Base-by-base conservation (phyloP, 2,329 filamentous ascomycete species). In the Beauveria pseudobassiana region DNA sequence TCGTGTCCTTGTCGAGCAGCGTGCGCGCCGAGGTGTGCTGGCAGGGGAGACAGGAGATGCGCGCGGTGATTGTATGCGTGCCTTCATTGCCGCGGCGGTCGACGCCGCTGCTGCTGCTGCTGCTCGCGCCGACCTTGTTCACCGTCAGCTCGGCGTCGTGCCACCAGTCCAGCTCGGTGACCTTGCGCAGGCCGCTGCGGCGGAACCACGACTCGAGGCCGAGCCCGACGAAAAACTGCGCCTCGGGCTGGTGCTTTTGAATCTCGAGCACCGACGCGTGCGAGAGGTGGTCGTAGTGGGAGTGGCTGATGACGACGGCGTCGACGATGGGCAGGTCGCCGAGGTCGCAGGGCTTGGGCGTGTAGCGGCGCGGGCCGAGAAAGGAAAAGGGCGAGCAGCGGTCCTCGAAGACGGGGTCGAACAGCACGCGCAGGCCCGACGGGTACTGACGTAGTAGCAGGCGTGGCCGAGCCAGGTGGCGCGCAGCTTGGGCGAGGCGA, bases 101-200 rank as follows among this genome's bases (percentile, higher is more conserved):
- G 26, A 12, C 28, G 28, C 18, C 43, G 7, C n/a, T 22, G n/a
- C 34, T 9, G 30, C 34, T 9, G 30, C 30, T 22, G n/a, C 34
- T 5, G 30, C 69, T 71, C 3, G 75, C 70, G 46, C 70, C 64
- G 22, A 69, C 65, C 40, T 67, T 65, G n/a, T 53, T 60, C 28
- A 96, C 75, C 0, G 78, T 85, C n/a, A 96, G 74, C 53, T 93
- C 87, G 6, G 86, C 82, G 65, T 90, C 87, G 67, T 96, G 87
- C 93, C 93, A 97, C 93, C 93, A 97, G 75, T 98, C 93, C 69
- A 97, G 74, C 76, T 97, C 93, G 0, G 91, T 96, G 49, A 93
- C 87, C 63, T 91, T 90, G 1, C 82, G 65, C 59, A 96, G 84
- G 1, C 90, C 91, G 28, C 80, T 80, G 3, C 80, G 76, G 52